Evolutionary conservation across 1,284 basidiomycete species (phyloP).

Genomic region (Ceraceosorus guamensis): DNA sequence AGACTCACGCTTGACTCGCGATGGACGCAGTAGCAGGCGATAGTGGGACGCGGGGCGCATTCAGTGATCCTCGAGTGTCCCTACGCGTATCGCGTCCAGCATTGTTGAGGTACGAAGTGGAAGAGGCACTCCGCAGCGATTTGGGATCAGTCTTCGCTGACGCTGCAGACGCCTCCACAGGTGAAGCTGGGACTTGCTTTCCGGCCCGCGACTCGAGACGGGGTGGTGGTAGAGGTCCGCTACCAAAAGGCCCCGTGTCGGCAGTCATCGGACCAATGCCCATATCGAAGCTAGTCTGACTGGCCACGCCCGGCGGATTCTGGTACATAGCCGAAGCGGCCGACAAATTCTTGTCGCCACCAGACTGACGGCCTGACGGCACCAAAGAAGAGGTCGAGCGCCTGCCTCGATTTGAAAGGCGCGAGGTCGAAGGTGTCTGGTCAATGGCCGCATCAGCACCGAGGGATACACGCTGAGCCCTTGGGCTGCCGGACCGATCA

Average conservation of each 20-base stretch:
- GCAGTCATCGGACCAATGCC: not conserved
- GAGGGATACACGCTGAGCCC: not conserved
- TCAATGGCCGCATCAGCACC: slow-evolving; percentile 6
- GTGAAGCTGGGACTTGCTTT: not conserved
- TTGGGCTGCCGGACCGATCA: too few relatives aligned
- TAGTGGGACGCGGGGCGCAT: not conserved
- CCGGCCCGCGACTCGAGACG: slow-evolving; percentile 1
- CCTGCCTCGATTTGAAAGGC: slow-evolving; percentile 7
- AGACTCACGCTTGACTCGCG: not conserved
- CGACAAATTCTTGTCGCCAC: slow-evolving; percentile 14
- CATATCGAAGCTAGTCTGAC: slow-evolving; percentile 29
- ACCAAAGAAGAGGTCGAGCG: slow-evolving; percentile 13
- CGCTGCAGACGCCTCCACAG: not conserved
- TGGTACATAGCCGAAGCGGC: slow-evolving; percentile 15
- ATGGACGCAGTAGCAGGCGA: not conserved
- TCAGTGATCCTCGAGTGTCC: not conserved
- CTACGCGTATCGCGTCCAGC: not conserved
- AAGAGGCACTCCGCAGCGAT: not conserved
- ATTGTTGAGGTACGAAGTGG: not conserved
- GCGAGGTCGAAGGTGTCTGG: slow-evolving; percentile 5
- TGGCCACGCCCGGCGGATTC: slow-evolving; percentile 29
- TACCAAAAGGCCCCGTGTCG: slow-evolving; percentile 32
- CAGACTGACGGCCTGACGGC: slow-evolving; percentile 5
- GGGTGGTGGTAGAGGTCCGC: slow-evolving; percentile 11
- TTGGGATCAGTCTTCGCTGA: not conserved